These are phyloP conservation scores for Tulasnella sp. DNA, from an alignment of 768 basidiomycete genomes.

Conservation along the genomic window DNA sequence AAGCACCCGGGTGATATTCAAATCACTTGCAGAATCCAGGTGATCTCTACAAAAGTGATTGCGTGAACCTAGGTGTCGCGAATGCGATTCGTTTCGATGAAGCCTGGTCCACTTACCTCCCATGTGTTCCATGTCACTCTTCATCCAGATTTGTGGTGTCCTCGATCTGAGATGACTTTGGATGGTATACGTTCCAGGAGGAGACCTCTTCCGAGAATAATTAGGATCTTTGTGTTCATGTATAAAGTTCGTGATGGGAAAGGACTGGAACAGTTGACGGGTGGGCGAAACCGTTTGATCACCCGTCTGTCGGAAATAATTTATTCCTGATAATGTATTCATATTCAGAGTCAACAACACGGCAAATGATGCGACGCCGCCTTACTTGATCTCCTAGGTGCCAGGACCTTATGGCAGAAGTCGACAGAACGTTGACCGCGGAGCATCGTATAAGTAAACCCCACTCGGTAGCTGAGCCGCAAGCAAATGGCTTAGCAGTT, in stretches of 20 bases:
- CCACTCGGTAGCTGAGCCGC: neutral
- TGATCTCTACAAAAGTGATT: no score
- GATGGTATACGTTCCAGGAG: neutral
- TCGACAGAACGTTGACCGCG: neutral
- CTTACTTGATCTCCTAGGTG: neutral
- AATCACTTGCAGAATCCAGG: no score
- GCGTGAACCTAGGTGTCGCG: no score
- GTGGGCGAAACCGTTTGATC: neutral
- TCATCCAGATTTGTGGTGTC: neutral
- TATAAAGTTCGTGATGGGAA: neutral
- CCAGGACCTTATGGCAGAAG: neutral
- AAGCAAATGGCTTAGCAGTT: neutral
- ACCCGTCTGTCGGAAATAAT: neutral
- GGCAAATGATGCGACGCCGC: neutral
- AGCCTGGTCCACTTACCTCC: neutral
- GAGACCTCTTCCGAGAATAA: neutral
- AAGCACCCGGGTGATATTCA: no score
- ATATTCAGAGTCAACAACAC: neutral
- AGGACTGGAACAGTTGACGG: neutral
- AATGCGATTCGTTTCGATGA: no score
- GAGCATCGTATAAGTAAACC: neutral
- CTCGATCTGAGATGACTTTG: neutral
- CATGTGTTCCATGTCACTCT: neutral
- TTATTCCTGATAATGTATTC: neutral
- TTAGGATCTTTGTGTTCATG: neutral